These are phyloP conservation scores for Penicillium sp. DNA, from an alignment of 2,329 filamentous ascomycete species.

Conservation along the genomic window DNA sequence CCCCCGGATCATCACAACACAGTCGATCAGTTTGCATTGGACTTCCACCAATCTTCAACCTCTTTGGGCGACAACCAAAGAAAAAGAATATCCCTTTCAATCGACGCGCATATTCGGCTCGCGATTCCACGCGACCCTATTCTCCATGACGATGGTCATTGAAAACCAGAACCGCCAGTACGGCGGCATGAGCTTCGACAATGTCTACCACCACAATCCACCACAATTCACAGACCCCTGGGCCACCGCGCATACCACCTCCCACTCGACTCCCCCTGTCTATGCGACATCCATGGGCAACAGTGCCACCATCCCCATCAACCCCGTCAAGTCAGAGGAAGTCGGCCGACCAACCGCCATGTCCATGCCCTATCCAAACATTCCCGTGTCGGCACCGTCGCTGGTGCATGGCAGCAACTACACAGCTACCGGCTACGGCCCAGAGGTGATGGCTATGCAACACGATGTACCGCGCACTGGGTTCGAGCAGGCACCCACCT, in stretches of 20 bases:
- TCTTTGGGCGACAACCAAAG: background rate
- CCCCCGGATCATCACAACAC: constrained; percentile 15
- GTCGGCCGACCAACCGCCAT: constrained; percentile 59
- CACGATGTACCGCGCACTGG: constrained; percentile 78
- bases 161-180: constrained; percentile 83
- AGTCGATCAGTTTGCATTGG: constrained; percentile 12
- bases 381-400: constrained; percentile 71
- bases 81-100: background rate
- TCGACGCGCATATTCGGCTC: background rate
- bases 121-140: constrained; percentile 17
- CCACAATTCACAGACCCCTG: constrained; percentile 91
- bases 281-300: constrained; percentile 61
- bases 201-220: constrained; percentile 62
- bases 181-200: constrained; percentile 76
- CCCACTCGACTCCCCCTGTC: constrained; percentile 63
- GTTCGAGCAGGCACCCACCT: constrained; percentile 69
- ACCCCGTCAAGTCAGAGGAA: constrained; percentile 59
- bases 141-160: constrained; percentile 90
- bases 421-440: constrained; percentile 61
- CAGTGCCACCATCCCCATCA: constrained; percentile 56
- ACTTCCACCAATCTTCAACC: background rate
- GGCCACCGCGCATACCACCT: constrained; percentile 60
- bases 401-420: constrained; percentile 68
- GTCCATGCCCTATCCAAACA: constrained; percentile 68
- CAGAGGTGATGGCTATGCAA: constrained; percentile 66